Percentiles rank a stretch among this genome's conserved stretches.
These are phyloP conservation scores for Annulohypoxylon nitens DNA, from an alignment of 495 filamentous ascomycete species.

Conservation along the genomic window DNA sequence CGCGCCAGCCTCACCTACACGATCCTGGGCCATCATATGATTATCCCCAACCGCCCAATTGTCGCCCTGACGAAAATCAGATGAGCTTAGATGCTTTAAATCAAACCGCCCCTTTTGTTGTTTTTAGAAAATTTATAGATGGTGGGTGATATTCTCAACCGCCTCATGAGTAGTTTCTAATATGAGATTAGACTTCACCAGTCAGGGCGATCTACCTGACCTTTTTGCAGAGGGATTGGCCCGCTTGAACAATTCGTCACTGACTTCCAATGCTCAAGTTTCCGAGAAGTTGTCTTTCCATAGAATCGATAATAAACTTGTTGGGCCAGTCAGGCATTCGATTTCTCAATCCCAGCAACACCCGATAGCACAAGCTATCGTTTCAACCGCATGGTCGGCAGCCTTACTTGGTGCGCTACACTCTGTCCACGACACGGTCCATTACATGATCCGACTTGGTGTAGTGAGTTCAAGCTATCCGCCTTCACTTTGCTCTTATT, in stretches of 20 bases:
- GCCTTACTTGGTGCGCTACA: conserved; percentile 16
- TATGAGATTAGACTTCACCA: conserved; percentile 22
- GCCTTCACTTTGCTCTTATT: not conserved
- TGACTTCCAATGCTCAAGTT: conserved; percentile 13
- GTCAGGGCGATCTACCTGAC: conserved; percentile 15
- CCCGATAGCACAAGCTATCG: conserved; percentile 27
- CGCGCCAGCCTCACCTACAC: not conserved
- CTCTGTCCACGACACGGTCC: conserved; percentile 6
- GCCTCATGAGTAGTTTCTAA: conserved; percentile 6
- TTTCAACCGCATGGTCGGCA: conserved; percentile 27
- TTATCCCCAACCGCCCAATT: not conserved
- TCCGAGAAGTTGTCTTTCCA: conserved; percentile 7
- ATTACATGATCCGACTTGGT: conserved; percentile 31
- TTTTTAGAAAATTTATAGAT: conserved; percentile 35
- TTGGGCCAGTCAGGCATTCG: conserved; percentile 16
- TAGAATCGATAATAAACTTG: conserved; percentile 13
- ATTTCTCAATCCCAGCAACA: not conserved
- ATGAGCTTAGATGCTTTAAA: not conserved
- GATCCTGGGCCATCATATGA: not conserved
- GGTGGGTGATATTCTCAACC: not conserved
- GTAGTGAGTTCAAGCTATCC: conserved; percentile 12
- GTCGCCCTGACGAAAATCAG: not conserved
- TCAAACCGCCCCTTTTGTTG: conserved; percentile 5
- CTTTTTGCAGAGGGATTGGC: conserved; percentile 26
- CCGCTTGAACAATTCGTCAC: not conserved